Conservation (phyloP, 768 basidiomycete species). For the Chalciporus piperatus region DNA sequence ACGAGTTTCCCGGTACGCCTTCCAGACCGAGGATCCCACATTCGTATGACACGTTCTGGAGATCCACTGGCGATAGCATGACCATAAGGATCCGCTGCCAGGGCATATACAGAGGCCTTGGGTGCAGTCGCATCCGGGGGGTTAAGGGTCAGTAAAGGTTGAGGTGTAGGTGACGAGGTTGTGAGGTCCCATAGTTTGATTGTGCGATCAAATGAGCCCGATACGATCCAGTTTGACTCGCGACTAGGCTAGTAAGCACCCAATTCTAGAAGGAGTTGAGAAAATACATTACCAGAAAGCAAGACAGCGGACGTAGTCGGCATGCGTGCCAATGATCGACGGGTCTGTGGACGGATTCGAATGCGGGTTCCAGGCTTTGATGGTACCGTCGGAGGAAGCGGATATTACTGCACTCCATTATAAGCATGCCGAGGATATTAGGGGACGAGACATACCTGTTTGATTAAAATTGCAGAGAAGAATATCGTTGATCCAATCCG, state of each 20-base stretch:
- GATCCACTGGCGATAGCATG: conserved; percentile 83
- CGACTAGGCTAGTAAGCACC: conserved; percentile 43
- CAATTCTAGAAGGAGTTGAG: conserved; percentile 1
- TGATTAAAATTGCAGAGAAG: conserved; percentile 89
- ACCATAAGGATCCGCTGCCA: conserved; percentile 78
- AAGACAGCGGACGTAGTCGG: conserved; percentile 85
- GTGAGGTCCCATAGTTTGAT: conserved; percentile 93
- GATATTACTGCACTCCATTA: conserved; percentile 62
- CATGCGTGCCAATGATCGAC: conserved; percentile 65
- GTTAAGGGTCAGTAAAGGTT: conserved; percentile 62
- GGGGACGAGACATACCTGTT: conserved; percentile 51
- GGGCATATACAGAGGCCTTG: conserved; percentile 74
- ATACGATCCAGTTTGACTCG: conserved; percentile 84
- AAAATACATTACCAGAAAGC: conserved; percentile 52
- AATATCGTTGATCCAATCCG: conserved; percentile 97
- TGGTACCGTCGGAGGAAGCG: conserved; percentile 92
- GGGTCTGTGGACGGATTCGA: conserved; percentile 57
- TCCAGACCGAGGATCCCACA: conserved; percentile 92
- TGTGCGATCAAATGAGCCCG: conserved; percentile 91
- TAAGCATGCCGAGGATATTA: conserved; percentile 6
- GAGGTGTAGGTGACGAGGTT: conserved; percentile 37
- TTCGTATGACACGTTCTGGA: conserved; percentile 83
- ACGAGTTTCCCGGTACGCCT: conserved; percentile 83
- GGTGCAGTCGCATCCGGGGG: conserved; percentile 64
- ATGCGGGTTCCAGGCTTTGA: conserved; percentile 94